A percentile compares a stretch with the other conserved stretches of the same genome.
Evolutionary conservation across 768 basidiomycete species (phyloP).

Genomic region (Rhodotorula diobovata): DNA sequence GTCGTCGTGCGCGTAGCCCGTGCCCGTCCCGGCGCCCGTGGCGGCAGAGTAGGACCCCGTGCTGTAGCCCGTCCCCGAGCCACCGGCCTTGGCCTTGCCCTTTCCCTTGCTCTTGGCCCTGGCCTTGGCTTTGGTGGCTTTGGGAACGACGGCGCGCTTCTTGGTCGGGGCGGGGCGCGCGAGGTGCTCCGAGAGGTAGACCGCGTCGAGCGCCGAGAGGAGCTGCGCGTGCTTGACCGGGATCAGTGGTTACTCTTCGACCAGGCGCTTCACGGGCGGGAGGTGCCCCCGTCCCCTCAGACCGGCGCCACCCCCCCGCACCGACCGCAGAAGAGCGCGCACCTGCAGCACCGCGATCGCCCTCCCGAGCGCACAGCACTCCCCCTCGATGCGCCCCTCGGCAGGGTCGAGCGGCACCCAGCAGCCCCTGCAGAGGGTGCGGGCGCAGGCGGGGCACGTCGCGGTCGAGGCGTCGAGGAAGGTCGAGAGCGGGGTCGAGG

Average conservation of each 20-base stretch:
- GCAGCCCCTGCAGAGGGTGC: background rate
- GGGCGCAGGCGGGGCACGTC: background rate
- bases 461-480: background rate
- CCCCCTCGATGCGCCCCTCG: background rate
- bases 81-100: background rate
- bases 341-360: background rate
- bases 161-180: background rate
- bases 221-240: background rate
- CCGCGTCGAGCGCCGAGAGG: conserved; percentile 16
- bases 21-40: background rate
- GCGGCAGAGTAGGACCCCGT: background rate
- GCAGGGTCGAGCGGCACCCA: background rate
- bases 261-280: no score
- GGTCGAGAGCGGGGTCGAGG: background rate
- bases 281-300: no score
- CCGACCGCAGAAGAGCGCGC: no score
- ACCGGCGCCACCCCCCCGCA: background rate
- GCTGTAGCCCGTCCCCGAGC: conserved; percentile 20
- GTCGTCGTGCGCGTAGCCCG: background rate
- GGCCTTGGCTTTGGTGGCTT: background rate
- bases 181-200: conserved; percentile 18
- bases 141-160: background rate
- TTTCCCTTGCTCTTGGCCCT: conserved; percentile 1
- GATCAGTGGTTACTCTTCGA: no score
- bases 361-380: background rate